Conservation (phyloP, 805 yeast species). For the Spathaspora passalidarum region DNA sequence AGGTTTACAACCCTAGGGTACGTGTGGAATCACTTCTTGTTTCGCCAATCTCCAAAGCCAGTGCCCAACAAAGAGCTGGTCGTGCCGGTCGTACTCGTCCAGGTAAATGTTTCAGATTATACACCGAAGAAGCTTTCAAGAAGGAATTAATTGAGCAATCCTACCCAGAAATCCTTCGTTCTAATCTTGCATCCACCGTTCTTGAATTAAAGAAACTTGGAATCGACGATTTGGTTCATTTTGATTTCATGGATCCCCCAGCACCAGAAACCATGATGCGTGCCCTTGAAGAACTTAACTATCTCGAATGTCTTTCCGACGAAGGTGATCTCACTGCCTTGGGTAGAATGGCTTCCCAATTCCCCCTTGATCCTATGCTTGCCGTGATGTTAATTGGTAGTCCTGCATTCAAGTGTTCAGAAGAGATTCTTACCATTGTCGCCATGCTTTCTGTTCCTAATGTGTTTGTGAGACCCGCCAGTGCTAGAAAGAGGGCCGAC, state of each 20-base stretch:
- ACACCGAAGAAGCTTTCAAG: constrained; percentile 95
- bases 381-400: constrained; percentile 92
- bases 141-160: constrained; percentile 93
- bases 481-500: constrained; percentile 85
- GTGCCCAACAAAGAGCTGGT: constrained; percentile 98
- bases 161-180: constrained; percentile 91
- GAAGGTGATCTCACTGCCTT: constrained; percentile 87
- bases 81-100: constrained; percentile 99
- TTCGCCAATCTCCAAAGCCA: constrained; percentile 94
- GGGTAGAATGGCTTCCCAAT: constrained; percentile 86
- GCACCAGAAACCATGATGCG: constrained; percentile 99
- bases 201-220: constrained; percentile 92
- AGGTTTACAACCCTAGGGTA: constrained; percentile 93
- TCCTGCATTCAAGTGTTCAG: constrained; percentile 80
- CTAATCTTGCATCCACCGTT: constrained; percentile 88
- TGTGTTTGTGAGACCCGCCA: constrained; percentile 90
- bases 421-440: constrained; percentile 83
- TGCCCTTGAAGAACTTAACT: constrained; percentile 92
- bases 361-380: constrained; percentile 93
- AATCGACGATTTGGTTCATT: constrained; percentile 92
- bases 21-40: constrained; percentile 93
- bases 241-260: constrained; percentile 99
- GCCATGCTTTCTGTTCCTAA: constrained; percentile 91
- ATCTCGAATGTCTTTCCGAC: constrained; percentile 84
- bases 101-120: constrained; percentile 93